A percentile compares a stretch with the other conserved stretches of the same genome.
Conservation (phyloP, 345 rosid genomes). For the Odontarrhena argentea region DNA sequence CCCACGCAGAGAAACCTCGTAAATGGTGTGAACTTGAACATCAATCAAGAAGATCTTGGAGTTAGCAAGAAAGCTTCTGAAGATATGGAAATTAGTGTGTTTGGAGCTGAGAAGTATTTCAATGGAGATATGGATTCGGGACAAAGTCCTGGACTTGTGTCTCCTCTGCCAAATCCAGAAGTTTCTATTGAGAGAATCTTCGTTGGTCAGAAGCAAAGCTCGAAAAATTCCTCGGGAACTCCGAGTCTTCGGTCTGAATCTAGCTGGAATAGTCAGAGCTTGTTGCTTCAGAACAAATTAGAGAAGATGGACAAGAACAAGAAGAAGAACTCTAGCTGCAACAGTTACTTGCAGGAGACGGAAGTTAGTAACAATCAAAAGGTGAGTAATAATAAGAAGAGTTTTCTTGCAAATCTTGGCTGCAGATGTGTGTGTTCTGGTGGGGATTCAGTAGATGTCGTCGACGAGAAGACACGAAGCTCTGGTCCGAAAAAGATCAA, state of each 20-base stretch:
- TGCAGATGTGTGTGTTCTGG: conserved; percentile 69
- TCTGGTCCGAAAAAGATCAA: conserved; percentile 36
- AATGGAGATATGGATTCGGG: conserved; percentile 56
- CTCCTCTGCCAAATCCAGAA: conserved; percentile 34
- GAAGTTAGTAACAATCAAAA: conserved; percentile 15
- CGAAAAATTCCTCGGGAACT: conserved; percentile 34
- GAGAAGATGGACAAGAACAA: conserved; percentile 43
- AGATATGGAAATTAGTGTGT: conserved; percentile 75
- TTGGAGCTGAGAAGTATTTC: conserved; percentile 85
- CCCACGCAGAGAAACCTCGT: conserved; percentile 42
- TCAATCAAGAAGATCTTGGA: conserved; percentile 31
- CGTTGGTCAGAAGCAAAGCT: conserved; percentile 23
- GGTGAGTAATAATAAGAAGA: conserved; percentile 41
- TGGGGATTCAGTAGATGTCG: conserved; percentile 55
- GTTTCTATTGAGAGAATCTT: conserved; percentile 24
- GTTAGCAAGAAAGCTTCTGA: conserved; percentile 44
- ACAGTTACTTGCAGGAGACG: conserved; percentile 37
- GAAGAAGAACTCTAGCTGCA: conserved; percentile 39
- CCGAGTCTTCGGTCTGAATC: conserved; percentile 49
- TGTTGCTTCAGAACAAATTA: conserved; percentile 62
- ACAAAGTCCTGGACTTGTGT: conserved; percentile 40
- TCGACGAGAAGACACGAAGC: conserved; percentile 43
- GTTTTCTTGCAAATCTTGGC: conserved; percentile 57
- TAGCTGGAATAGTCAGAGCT: conserved; percentile 55
- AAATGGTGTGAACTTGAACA: conserved; percentile 28